phyloP scores from a whole-genome alignment of 768 basidiomycete species.

The Termitomyces sp. region DNA sequence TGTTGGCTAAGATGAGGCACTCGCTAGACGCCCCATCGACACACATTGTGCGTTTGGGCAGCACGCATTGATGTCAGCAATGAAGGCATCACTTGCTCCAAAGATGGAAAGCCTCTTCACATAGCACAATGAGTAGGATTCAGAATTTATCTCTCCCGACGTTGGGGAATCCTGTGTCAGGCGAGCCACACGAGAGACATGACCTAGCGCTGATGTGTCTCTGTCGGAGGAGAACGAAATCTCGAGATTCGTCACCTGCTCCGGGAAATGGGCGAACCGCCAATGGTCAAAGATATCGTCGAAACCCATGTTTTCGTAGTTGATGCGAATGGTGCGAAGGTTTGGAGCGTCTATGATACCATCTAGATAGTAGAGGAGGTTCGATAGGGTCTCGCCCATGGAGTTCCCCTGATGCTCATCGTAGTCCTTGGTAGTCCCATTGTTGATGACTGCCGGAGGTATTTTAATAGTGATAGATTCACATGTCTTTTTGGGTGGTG shows the following conservation, averaged over 20 bases:
- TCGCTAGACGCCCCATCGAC: neutral
- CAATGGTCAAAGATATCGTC: slow-evolving; percentile 17
- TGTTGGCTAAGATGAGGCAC: neutral
- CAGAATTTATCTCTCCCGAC: neutral
- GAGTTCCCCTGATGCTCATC: slow-evolving; percentile 1
- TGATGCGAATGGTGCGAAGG: slow-evolving; percentile 16
- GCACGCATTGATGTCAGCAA: slow-evolving; percentile 1
- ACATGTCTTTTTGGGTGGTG: slow-evolving; percentile 1
- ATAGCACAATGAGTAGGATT: neutral
- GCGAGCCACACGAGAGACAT: neutral
- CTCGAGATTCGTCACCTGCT: slow-evolving; percentile 15
- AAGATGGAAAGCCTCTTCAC: neutral
- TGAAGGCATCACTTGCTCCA: slow-evolving; percentile 9
- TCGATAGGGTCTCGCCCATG: slow-evolving; percentile 13
- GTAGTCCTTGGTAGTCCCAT: neutral
- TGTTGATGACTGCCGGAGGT: neutral
- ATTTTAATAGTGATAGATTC: slow-evolving; percentile 10
- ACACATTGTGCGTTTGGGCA: slow-evolving; percentile 2
- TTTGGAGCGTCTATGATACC: slow-evolving; percentile 13
- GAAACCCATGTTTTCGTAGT: slow-evolving; percentile 15
- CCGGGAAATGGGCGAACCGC: slow-evolving; percentile 17
- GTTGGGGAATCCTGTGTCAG: neutral
- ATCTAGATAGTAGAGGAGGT: slow-evolving; percentile 15
- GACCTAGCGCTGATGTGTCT: neutral
- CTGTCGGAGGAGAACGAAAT: slow-evolving; percentile 10